Conservation (phyloP, 1,139 yeast species). For the Suhomyces chickasaworum region DNA sequence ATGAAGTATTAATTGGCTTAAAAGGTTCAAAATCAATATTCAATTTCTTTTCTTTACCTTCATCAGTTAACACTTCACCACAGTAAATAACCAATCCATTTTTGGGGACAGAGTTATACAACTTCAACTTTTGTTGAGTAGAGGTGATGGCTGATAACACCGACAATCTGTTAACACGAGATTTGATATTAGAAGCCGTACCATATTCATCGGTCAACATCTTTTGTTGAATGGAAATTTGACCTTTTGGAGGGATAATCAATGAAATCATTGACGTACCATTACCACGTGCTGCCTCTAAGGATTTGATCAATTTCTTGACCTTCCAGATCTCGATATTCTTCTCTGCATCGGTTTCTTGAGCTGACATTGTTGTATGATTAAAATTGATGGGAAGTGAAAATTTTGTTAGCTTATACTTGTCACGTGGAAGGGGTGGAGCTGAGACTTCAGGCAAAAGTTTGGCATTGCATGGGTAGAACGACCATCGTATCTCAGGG, state of each 20-base stretch:
- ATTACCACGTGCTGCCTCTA: constrained; percentile 92
- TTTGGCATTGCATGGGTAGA: background rate
- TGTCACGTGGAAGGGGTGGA: background rate
- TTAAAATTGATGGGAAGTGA: constrained; percentile 6
- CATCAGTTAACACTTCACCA: constrained; percentile 96
- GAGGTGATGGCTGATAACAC: constrained; percentile 96
- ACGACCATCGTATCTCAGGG: background rate
- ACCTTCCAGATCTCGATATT: constrained; percentile 99
- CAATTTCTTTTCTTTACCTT: constrained; percentile 94
- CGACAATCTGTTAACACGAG: constrained; percentile 93
- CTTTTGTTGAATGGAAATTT: constrained; percentile 82
- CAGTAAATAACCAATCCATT: constrained; percentile 95
- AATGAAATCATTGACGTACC: constrained; percentile 98
- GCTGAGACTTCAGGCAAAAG: too few relatives aligned
- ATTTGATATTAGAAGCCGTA: constrained; percentile 96
- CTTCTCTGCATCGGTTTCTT: constrained; percentile 75
- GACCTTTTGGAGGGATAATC: constrained; percentile 94
- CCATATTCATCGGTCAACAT: constrained; percentile 98
- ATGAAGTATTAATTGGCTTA: constrained; percentile 95
- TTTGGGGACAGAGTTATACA: constrained; percentile 85
- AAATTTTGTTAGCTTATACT: constrained; percentile 7
- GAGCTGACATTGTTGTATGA: constrained; percentile 18
- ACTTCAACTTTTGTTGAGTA: constrained; percentile 92
- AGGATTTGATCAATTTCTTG: constrained; percentile 84
- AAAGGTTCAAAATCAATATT: constrained; percentile 96